These are phyloP conservation scores for Cardamine chenopodiifolia DNA, from an alignment of 345 rosid genomes.

Conservation along the genomic window DNA sequence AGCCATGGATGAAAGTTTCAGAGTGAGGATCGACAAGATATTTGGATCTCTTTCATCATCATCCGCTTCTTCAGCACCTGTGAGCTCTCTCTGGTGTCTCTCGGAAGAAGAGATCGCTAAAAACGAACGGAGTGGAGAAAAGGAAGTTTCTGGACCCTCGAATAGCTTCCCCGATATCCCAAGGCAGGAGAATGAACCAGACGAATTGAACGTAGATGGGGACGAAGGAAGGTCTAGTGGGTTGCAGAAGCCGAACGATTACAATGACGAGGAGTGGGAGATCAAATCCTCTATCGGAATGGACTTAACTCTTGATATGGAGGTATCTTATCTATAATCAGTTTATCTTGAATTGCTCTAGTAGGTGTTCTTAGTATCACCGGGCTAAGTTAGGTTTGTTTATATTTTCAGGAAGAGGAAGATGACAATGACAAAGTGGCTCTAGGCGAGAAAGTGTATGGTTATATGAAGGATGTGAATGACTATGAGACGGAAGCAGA, in stretches of 20 bases:
- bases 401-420: constrained; percentile 70
- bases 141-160: constrained; percentile 32
- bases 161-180: constrained; percentile 13
- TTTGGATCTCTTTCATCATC: constrained; percentile 72
- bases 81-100: constrained; percentile 62
- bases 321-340: constrained; percentile 42
- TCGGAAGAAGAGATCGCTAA: constrained; percentile 66
- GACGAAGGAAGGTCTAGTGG: constrained; percentile 23
- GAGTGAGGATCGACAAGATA: constrained; percentile 62
- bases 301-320: constrained; percentile 73
- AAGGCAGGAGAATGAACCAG: constrained; percentile 40
- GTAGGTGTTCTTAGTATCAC: not conserved
- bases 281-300: constrained; percentile 67
- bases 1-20: constrained; percentile 69
- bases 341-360: not conserved
- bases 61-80: constrained; percentile 32
- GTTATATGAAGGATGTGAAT: constrained; percentile 49
- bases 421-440: constrained; percentile 71
- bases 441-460: constrained; percentile 46
- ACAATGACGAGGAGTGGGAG: constrained; percentile 73
- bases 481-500: constrained; percentile 59
- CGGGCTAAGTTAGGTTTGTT: not conserved
- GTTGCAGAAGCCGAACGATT: constrained; percentile 50
- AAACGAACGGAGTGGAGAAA: constrained; percentile 50
- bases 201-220: constrained; percentile 37